Evolutionary conservation across 31 red algal genomes (phyloP), one percentile per base, ranked within the genome.

Genomic region (Odonthalia washingtoniensis): DNA sequence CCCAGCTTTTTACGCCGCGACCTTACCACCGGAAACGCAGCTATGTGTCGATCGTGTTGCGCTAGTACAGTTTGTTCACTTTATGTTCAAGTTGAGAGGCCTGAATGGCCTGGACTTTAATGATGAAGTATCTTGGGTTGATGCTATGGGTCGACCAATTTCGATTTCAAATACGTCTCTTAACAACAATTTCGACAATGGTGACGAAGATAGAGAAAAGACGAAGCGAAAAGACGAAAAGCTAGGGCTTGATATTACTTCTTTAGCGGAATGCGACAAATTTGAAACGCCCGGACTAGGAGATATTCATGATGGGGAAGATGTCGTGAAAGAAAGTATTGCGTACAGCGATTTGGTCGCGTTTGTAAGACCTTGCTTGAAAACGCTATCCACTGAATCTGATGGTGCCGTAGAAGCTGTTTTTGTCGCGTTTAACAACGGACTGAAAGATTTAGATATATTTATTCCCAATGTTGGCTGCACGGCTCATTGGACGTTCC

Each of bases 71-170:
- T 57, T 57, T 57, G 49, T 21, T 14, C 9, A 21, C 21, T 14
- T 9, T 57, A 9, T 57, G 9, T 57, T 57, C 21, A 45, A 60
- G 3, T 86, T 41, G 38, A 46, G 45, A 76, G 70, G 66, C 3
- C 44, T 75, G 0, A 75, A 34, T 1, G 68, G 43, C 4, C 68
- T 49, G 21, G 83, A 77, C 33, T 75, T 75, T 45, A 65, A 63
- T 45, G 66, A 66, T 40, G 28, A 66, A 39, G 70, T 46, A 16
- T 65, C 44, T 41, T 75, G 83, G 72, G 67, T 75, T 14, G 83
- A 77, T 36, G 66, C 45, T 64, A 63, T 46, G 30, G 83, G 83
- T 31, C 40, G 81, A 31, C 40, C 41, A 32, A 73, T 40, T 6
- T n/a, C n/a, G n/a, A n/a, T n/a, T n/a, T n/a, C n/a, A n/a, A n/a